Evolutionary conservation across 2,329 filamentous ascomycete genomes (phyloP), one percentile per base, ranked within the genome.

Genomic region (Xylaria sp.): DNA sequence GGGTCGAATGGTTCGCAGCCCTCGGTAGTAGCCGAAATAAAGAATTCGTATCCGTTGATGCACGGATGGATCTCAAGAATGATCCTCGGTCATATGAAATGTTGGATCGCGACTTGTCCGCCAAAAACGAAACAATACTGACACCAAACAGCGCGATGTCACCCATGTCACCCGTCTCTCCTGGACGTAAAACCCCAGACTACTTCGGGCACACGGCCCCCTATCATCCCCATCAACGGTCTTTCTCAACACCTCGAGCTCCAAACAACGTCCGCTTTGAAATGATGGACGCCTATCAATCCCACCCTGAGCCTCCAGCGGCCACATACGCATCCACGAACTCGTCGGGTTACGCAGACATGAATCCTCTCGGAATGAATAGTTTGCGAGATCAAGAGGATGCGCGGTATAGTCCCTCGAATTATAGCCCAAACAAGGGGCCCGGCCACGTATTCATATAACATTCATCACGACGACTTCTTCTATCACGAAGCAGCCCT

Each of bases 41-140:
- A 70, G 94, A 98, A 75, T 98, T 97, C 70, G 90, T 97, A 66
- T 96, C 92, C 38, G 88, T 90, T 46, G 94, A 97, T 73, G 92
- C 93, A 47, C 85, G 85, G 63, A 77, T 79, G 69, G 82, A 86
- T 62, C 76, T 83, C 61, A 87, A 87, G 66, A 83, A 85, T 75
- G 86, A 88, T 70, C 82, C 81, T 74, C 85, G 87, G 79, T 86
- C 88, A 76, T 93, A 93, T 81, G 91, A 93, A 82, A 93, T 93
- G 90, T 87, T 93, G 70, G 85, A 84, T 68, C 81, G 80, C 75
- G 84, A 85, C 70, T 79, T 60, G 63, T 60, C 80, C 75, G 82
- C 79, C 72, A 78, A 75, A 72, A 75, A 68, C 73, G 76, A 72
- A 69, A 76, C 80, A 69, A 75, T 79, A 78, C 78, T 85, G 81